Evolutionary conservation across 1,284 basidiomycete species (phyloP).

Genomic region (Anthracocystis walkeri): DNA sequence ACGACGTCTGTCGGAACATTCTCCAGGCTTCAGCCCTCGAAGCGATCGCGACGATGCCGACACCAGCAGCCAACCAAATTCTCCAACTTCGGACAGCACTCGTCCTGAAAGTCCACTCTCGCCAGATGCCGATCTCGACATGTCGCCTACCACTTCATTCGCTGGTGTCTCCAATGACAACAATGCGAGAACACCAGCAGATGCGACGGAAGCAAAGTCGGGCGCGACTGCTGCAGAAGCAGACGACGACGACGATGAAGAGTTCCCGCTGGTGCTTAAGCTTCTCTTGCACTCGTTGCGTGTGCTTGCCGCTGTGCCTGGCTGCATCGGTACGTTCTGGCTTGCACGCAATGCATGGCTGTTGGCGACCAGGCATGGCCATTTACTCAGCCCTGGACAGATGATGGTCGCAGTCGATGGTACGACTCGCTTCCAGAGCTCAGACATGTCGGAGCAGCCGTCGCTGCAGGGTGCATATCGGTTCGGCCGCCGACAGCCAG

Average conservation of each 20-base stretch:
- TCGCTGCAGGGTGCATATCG: constrained; percentile 9
- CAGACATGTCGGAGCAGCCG: constrained; percentile 1
- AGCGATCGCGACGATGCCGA: constrained; percentile 7
- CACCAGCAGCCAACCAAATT: constrained; percentile 15
- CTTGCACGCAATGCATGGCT: constrained; percentile 54
- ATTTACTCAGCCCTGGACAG: constrained; percentile 39
- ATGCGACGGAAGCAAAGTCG: not conserved
- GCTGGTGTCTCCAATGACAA: not conserved
- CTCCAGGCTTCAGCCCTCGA: not conserved
- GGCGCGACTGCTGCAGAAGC: not conserved
- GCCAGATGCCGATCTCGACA: not conserved
- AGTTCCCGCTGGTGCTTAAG: constrained; percentile 51
- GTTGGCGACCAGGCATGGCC: constrained; percentile 21
- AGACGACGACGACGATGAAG: constrained; percentile 47
- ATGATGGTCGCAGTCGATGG: constrained; percentile 25
- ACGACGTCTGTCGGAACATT: not conserved
- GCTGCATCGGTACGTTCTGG: constrained; percentile 64
- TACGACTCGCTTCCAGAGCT: constrained; percentile 28
- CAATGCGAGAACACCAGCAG: not conserved
- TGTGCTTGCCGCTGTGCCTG: constrained; percentile 66
- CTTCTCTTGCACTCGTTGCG: constrained; percentile 62
- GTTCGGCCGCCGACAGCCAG: constrained; percentile 38
- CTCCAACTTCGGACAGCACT: constrained; percentile 32
- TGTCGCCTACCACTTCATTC: not conserved
- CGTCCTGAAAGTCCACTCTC: constrained; percentile 21